Evolutionary conservation across 495 filamentous ascomycete species (phyloP).

Genomic region (Aspergillus ostianus): DNA sequence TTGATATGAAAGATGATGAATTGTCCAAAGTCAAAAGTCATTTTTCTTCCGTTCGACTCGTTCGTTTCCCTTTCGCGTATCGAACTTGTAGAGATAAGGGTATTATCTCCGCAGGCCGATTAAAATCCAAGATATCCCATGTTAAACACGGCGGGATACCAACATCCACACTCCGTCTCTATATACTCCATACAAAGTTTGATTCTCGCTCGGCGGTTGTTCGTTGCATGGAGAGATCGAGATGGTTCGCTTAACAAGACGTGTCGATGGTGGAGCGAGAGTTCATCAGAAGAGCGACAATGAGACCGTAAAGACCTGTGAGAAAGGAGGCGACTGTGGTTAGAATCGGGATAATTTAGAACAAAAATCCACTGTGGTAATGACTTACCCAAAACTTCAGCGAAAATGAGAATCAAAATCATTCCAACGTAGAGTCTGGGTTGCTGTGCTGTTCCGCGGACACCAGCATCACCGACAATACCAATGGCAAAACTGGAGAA

Average conservation of each 20-base stretch:
- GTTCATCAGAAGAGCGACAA: conserved; percentile 99
- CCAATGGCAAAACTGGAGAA: conserved; percentile 81
- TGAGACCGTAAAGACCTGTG: conserved; percentile 92
- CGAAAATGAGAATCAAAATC: conserved; percentile 99
- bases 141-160: neutral
- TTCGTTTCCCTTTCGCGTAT: neutral
- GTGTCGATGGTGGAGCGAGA: conserved; percentile 50
- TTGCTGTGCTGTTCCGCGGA: conserved; percentile 96
- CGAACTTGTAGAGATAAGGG: neutral
- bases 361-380: neutral
- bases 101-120: neutral
- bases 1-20: neutral
- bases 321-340: neutral
- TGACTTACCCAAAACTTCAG: conserved; percentile 90
- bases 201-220: conserved; percentile 13
- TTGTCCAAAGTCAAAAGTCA: neutral
- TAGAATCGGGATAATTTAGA: neutral
- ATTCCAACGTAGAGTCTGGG: conserved; percentile 98
- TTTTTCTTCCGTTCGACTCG: neutral
- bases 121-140: neutral
- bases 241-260: conserved; percentile 29
- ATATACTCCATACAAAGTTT: conserved; percentile 12
- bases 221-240: conserved; percentile 19
- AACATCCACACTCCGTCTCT: neutral
- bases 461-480: conserved; percentile 99